A percentile compares a stretch with the other conserved stretches of the same genome.
Conservation (phyloP, 441 rosid genomes). For the Omphalea diandra region DNA sequence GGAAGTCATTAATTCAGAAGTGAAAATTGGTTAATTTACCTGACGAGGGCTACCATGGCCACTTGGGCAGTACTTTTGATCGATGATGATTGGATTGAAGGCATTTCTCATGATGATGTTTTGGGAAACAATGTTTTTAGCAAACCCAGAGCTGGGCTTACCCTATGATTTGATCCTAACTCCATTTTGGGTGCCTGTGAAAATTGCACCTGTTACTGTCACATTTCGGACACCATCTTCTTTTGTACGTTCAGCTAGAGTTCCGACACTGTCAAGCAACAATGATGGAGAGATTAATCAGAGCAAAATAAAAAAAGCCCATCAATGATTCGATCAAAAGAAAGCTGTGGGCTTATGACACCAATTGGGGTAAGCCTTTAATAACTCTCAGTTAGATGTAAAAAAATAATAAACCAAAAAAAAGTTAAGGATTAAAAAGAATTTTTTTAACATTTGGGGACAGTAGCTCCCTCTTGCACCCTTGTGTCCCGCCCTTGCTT, state of each 20-base stretch:
- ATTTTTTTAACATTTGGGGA: no score
- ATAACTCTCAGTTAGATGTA: no score
- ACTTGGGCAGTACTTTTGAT: constrained; percentile 44
- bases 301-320: no score
- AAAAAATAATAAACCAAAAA: no score
- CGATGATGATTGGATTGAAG: constrained; percentile 59
- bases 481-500: no score
- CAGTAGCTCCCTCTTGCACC: no score
- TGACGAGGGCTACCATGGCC: constrained; percentile 31
- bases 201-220: constrained; percentile 42
- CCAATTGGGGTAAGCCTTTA: no score
- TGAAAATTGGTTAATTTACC: constrained; percentile 23
- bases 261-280: constrained; percentile 45
- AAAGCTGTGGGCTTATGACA: no score
- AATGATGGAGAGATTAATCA: background rate
- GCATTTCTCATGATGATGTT: constrained; percentile 47
- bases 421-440: no score
- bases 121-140: constrained; percentile 46
- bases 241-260: constrained; percentile 37
- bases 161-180: constrained; percentile 71
- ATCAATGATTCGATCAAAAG: no score
- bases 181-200: constrained; percentile 53
- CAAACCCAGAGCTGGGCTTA: constrained; percentile 44
- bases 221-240: constrained; percentile 59
- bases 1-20: no score